These are phyloP conservation scores for Bidens hawaiensis DNA, from an alignment of 140 eudicot genomes.

Conservation along the genomic window DNA sequence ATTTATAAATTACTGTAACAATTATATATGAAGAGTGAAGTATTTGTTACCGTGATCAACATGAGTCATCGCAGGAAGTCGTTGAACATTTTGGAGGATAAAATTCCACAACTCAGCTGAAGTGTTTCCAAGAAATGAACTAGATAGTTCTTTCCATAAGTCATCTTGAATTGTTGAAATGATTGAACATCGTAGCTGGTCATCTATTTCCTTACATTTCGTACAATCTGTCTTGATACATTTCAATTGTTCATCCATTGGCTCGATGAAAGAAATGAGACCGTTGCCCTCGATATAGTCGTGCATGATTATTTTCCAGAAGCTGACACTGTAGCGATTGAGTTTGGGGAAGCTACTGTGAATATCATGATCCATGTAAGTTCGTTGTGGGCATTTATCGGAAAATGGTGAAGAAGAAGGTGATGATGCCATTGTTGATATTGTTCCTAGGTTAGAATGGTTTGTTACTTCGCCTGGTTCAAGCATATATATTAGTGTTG, in stretches of 20 bases:
- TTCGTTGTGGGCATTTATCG: background rate
- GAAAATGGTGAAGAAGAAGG: no score
- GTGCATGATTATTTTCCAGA: background rate
- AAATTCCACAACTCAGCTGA: constrained; percentile 11
- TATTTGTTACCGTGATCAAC: background rate
- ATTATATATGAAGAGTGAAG: background rate
- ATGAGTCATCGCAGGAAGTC: background rate
- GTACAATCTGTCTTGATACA: background rate
- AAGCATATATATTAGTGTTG: no score
- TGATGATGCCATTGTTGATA: background rate
- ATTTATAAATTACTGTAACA: no score
- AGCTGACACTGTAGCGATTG: background rate
- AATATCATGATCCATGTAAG: constrained; percentile 9
- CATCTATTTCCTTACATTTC: background rate
- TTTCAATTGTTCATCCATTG: background rate
- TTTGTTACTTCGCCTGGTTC: no score
- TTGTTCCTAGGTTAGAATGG: background rate
- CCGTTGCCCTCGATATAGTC: background rate
- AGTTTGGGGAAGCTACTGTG: constrained; percentile 8
- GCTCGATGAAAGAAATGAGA: constrained; percentile 4
- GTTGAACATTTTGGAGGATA: background rate
- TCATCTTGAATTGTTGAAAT: background rate
- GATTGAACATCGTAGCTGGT: background rate
- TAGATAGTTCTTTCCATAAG: background rate
- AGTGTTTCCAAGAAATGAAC: background rate